phyloP scores from a whole-genome alignment of 495 filamentous ascomycete species.

The Hypoxylon subgilvum region DNA sequence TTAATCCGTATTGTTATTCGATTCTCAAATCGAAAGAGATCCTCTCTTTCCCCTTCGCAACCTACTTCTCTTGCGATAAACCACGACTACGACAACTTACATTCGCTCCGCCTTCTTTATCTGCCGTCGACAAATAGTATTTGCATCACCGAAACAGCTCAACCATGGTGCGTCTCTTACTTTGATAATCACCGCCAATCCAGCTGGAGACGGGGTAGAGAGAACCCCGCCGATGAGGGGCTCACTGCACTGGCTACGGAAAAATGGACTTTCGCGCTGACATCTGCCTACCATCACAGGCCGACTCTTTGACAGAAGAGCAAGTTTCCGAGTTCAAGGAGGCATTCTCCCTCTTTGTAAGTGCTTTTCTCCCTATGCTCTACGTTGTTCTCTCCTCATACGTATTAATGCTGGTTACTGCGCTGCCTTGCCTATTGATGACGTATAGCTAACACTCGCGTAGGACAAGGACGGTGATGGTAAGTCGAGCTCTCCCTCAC shows the following conservation, averaged over 20 bases:
- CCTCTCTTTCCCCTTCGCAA: slow-evolving; percentile 34
- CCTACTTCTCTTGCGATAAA: slow-evolving; percentile 15
- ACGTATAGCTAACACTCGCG: slow-evolving; percentile 38
- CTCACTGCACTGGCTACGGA: slow-evolving; percentile 20
- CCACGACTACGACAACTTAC: slow-evolving; percentile 21
- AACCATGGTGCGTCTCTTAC: slow-evolving; percentile 32
- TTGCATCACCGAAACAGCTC: slow-evolving; percentile 12
- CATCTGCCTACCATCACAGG: slow-evolving; percentile 56
- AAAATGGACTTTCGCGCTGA: slow-evolving; percentile 37
- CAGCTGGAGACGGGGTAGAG: too few species aligned
- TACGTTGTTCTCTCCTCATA: not conserved
- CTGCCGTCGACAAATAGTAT: not conserved
- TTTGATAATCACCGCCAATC: slow-evolving; percentile 25
- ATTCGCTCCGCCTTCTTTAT: slow-evolving; percentile 14
- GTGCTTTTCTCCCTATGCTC: slow-evolving; percentile 48
- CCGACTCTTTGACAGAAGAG: slow-evolving; percentile 95
- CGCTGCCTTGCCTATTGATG: slow-evolving; percentile 18
- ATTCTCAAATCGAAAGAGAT: slow-evolving; percentile 20
- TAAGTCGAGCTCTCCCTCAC: slow-evolving; percentile 63
- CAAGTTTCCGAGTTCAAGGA: slow-evolving; percentile 99
- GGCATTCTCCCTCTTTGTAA: slow-evolving; percentile 99
- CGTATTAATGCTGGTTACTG: not conserved
- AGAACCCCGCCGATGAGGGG: slow-evolving; percentile 36
- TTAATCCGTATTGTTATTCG: slow-evolving; percentile 15
- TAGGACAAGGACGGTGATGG: slow-evolving; percentile 99